Evolutionary conservation across 2,329 filamentous ascomycete genomes (phyloP).

Genomic region (Cercospora zeina): DNA sequence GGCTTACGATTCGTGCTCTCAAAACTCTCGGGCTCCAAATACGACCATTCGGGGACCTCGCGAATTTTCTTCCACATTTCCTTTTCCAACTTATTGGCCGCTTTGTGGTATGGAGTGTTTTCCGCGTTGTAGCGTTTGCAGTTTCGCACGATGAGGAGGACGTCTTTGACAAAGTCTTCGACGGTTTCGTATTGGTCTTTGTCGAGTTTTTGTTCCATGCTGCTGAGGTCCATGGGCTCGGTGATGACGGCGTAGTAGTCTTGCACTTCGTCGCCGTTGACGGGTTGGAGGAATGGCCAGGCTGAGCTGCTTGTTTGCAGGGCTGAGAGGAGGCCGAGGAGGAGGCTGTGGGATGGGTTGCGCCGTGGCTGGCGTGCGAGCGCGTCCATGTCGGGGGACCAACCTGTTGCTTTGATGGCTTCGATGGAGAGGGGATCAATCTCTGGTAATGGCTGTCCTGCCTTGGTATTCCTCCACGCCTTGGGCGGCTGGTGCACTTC

Average conservation of each 20-base stretch:
- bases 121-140: constrained; percentile 97
- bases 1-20: constrained; percentile 37
- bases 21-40: constrained; percentile 42
- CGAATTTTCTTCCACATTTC: constrained; percentile 94
- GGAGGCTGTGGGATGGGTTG: constrained; percentile 92
- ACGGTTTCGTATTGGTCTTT: constrained; percentile 88
- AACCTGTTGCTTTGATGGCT: constrained; percentile 86
- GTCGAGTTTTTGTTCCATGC: constrained; percentile 94
- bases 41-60: constrained; percentile 82
- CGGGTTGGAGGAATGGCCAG: constrained; percentile 92
- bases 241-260: constrained; percentile 99
- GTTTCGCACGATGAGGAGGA: constrained; percentile 87
- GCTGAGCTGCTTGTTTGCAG: constrained; percentile 90
- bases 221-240: constrained; percentile 92
- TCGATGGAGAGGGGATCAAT: constrained; percentile 86
- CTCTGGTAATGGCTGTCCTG: constrained; percentile 56
- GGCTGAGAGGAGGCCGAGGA: constrained; percentile 89
- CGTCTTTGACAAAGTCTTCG: constrained; percentile 87
- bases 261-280: constrained; percentile 93
- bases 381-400: constrained; percentile 98
- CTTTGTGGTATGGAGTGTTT: constrained; percentile 91
- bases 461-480: constrained; percentile 68
- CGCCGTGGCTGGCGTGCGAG: constrained; percentile 91
- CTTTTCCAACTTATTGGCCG: constrained; percentile 87
- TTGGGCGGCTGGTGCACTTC: constrained; percentile 81